These are phyloP conservation scores for Phlebiopsis flavidoalba DNA, from an alignment of 768 basidiomycete species.

Conservation along the genomic window DNA sequence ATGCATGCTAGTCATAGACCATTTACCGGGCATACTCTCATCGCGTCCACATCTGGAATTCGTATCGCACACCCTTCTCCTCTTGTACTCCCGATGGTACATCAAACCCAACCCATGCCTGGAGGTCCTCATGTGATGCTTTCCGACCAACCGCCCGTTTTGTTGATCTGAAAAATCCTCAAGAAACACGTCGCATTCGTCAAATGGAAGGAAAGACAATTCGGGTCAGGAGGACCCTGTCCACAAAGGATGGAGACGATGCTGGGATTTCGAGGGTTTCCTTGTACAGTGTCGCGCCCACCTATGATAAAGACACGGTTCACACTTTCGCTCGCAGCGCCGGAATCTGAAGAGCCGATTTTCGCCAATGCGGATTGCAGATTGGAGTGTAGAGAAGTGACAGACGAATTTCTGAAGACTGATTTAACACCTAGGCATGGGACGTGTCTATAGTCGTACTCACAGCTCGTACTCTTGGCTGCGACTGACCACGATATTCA, in stretches of 20 bases:
- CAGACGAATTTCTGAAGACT: neutral
- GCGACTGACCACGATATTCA: slow-evolving; percentile 75
- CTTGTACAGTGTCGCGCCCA: slow-evolving; percentile 80
- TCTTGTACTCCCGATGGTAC: slow-evolving; percentile 72
- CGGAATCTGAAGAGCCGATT: slow-evolving; percentile 3
- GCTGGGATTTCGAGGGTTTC: slow-evolving; percentile 47
- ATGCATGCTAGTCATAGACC: neutral
- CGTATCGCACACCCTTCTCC: slow-evolving; percentile 81
- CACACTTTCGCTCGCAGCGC: neutral
- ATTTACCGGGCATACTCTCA: neutral
- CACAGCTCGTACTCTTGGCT: slow-evolving; percentile 59
- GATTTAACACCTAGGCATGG: neutral
- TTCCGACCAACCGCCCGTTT: slow-evolving; percentile 45
- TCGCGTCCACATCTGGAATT: slow-evolving; percentile 94
- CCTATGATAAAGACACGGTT: slow-evolving; percentile 72
- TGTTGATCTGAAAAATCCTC: slow-evolving; percentile 67
- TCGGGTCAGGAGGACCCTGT: slow-evolving; percentile 86
- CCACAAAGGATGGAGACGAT: slow-evolving; percentile 41
- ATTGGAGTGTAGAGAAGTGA: neutral
- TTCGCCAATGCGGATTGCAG: slow-evolving; percentile 1
- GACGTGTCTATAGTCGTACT: slow-evolving; percentile 21
- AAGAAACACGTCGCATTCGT: slow-evolving; percentile 85
- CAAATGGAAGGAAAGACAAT: slow-evolving; percentile 68
- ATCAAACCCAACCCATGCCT: slow-evolving; percentile 75
- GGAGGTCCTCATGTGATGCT: slow-evolving; percentile 57